Evolutionary conservation across 1,284 basidiomycete genomes (phyloP).

Genomic region (Rhizoctonia solani): DNA sequence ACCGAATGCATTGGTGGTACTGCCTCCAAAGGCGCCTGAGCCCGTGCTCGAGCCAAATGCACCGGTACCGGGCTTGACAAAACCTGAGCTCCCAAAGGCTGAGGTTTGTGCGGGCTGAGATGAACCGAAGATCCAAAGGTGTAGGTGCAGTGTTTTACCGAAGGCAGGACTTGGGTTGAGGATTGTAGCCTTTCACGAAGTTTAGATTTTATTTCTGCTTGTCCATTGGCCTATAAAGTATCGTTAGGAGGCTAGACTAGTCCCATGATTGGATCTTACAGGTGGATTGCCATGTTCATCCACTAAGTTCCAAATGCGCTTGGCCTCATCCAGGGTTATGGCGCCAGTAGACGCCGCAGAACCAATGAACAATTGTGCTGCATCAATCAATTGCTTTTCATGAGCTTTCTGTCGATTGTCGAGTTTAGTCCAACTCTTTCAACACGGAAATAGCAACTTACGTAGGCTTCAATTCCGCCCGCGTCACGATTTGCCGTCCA

Average conservation of each 20-base stretch:
- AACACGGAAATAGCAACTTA: conserved; percentile 48
- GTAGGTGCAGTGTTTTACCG: background rate
- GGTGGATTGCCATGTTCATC: conserved; percentile 21
- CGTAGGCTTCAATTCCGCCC: conserved; percentile 70
- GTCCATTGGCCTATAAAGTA: background rate
- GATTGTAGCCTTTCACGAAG: conserved; percentile 24
- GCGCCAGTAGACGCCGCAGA: conserved; percentile 16
- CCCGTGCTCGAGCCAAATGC: conserved; percentile 38
- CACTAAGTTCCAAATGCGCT: conserved; percentile 15
- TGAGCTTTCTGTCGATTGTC: conserved; percentile 54
- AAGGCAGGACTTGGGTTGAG: conserved; percentile 14
- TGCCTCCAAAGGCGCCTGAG: conserved; percentile 37
- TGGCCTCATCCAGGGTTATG: conserved; percentile 24
- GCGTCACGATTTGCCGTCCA: conserved; percentile 57
- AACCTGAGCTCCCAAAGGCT: conserved; percentile 18
- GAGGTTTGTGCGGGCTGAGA: conserved; percentile 19
- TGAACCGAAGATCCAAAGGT: conserved; percentile 19
- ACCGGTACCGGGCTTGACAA: conserved; percentile 38
- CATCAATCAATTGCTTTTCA: conserved; percentile 48
- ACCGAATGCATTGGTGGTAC: conserved; percentile 38
- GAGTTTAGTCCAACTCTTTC: background rate
- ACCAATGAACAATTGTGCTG: conserved; percentile 4
- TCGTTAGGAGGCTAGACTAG: background rate
- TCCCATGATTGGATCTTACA: background rate
- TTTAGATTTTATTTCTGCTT: conserved; percentile 20